Conservation (phyloP, 768 basidiomycete species). For the Gautieria morchelliformis region DNA sequence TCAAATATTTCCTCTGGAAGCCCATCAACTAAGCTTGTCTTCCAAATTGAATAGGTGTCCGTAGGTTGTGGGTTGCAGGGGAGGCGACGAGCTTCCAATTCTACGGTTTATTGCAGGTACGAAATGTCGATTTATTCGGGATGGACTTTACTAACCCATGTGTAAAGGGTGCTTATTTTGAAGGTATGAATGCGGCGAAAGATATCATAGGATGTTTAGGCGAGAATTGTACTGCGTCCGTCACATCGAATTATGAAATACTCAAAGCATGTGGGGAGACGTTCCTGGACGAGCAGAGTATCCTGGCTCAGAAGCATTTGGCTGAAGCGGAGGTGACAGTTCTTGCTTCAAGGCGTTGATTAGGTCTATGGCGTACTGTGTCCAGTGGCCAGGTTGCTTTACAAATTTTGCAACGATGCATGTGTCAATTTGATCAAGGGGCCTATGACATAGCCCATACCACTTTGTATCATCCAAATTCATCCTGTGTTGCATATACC, state of each 20-base stretch:
- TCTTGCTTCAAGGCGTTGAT: background rate
- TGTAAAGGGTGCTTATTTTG: conserved; percentile 51
- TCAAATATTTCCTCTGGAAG: background rate
- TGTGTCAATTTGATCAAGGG: too few relatives aligned
- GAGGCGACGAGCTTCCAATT: conserved; percentile 50
- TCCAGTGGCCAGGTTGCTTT: too few relatives aligned
- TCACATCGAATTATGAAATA: background rate
- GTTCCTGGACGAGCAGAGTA: conserved; percentile 4
- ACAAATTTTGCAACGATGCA: too few relatives aligned
- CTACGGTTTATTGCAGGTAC: conserved; percentile 32
- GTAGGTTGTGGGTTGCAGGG: conserved; percentile 54
- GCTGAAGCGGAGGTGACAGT: background rate
- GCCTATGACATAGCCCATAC: too few relatives aligned
- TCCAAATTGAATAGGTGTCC: conserved; percentile 24
- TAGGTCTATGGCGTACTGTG: too few relatives aligned
- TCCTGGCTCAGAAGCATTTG: background rate
- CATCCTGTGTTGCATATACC: too few relatives aligned
- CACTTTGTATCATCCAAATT: too few relatives aligned
- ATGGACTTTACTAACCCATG: background rate
- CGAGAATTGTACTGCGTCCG: background rate
- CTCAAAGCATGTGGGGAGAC: conserved; percentile 3
- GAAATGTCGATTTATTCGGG: conserved; percentile 10
- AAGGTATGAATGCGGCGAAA: conserved; percentile 35
- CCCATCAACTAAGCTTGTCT: background rate
- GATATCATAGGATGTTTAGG: conserved; percentile 34